Percentiles rank a stretch among this genome's conserved stretches.
Conservation (phyloP, 345 rosid genomes). For the Moringa oleifera region DNA sequence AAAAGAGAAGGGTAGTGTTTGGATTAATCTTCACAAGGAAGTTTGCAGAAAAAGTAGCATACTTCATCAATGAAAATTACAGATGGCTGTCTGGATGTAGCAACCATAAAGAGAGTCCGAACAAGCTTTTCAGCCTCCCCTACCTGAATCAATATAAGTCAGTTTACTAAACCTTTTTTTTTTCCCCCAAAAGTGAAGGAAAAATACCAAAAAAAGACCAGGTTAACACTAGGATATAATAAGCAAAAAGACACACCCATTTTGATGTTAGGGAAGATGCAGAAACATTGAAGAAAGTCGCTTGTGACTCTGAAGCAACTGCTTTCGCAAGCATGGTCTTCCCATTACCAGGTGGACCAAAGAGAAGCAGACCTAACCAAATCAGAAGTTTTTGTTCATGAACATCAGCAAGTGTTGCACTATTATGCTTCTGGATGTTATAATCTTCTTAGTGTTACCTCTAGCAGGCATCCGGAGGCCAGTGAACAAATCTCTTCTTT, state of each 20-base stretch:
- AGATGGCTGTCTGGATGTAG: conserved; percentile 88
- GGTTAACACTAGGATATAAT: conserved; percentile 4
- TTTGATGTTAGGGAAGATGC: conserved; percentile 94
- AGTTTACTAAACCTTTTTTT: conserved; percentile 1
- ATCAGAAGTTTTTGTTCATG: conserved; percentile 3
- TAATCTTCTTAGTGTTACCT: conserved; percentile 41
- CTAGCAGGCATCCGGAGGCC: conserved; percentile 94
- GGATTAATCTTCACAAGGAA: conserved; percentile 3
- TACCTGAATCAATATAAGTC: conserved; percentile 43
- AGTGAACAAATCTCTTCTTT: conserved; percentile 89
- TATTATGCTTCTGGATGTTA: conserved; percentile 1
- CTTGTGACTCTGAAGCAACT: conserved; percentile 93
- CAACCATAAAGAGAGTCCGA: conserved; percentile 83
- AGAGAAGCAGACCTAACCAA: conserved; percentile 78
- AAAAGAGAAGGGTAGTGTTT: not conserved
- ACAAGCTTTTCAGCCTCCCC: conserved; percentile 99
- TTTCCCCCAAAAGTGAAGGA: not conserved
- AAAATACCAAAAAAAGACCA: conserved; percentile 8
- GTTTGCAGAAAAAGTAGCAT: conserved; percentile 21
- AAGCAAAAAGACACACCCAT: conserved; percentile 54
- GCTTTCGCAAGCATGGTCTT: conserved; percentile 99
- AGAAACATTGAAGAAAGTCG: conserved; percentile 93
- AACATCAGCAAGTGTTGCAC: not conserved
- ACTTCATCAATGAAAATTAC: conserved; percentile 97
- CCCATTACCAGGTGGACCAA: conserved; percentile 99